Evolutionary conservation across 2,329 filamentous ascomycete species (phyloP).

Genomic region (Botrytis medusae): DNA sequence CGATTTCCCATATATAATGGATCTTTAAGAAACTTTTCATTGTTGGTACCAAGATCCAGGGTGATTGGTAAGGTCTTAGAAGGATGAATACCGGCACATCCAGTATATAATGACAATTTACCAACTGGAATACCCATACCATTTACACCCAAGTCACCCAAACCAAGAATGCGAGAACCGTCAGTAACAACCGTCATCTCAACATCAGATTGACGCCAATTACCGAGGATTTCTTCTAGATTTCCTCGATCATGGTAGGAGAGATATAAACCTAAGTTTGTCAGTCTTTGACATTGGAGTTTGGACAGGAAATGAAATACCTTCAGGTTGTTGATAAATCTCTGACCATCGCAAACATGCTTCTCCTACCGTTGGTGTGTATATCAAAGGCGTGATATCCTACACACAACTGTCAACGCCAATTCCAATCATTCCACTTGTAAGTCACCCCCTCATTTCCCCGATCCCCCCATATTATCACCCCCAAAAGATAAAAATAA

Average conservation of each 20-base stretch:
- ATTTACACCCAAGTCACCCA: constrained; percentile 84
- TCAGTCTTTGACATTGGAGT: not conserved
- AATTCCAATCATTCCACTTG: not conserved
- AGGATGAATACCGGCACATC: constrained; percentile 84
- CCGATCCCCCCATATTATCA: no score
- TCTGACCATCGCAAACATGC: constrained; percentile 73
- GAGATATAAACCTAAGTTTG: constrained; percentile 58
- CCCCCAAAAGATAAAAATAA: not conserved
- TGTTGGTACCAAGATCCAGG: constrained; percentile 83
- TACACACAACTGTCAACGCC: constrained; percentile 9
- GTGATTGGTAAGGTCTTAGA: constrained; percentile 77
- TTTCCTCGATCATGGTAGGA: constrained; percentile 68
- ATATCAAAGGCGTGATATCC: constrained; percentile 55
- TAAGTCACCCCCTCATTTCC: not conserved
- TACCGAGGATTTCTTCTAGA: constrained; percentile 63
- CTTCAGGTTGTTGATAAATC: constrained; percentile 71
- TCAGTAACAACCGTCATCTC: constrained; percentile 55
- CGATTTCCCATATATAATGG: constrained; percentile 76
- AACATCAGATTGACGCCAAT: constrained; percentile 68
- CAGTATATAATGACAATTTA: constrained; percentile 77
- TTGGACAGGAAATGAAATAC: constrained; percentile 32
- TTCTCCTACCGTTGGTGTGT: constrained; percentile 66
- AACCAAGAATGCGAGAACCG: constrained; percentile 68
- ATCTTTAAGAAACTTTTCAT: constrained; percentile 69
- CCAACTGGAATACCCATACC: constrained; percentile 81